Percentiles rank a stretch among this genome's conserved stretches.
Evolutionary conservation across 257 asterid species (phyloP).

Genomic region (Solanum sparsipilum): DNA sequence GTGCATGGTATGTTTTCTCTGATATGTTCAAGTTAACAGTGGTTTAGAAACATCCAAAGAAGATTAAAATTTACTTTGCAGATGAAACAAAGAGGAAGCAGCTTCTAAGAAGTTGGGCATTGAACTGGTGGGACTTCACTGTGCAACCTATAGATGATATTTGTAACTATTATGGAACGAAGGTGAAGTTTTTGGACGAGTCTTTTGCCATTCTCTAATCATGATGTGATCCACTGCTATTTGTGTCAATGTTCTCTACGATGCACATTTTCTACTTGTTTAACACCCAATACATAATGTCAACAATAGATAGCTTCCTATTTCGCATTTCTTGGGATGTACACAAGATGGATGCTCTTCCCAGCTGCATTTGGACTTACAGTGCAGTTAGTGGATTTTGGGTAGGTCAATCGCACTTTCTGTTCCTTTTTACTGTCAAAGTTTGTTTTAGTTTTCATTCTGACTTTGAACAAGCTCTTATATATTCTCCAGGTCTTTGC

Average conservation of each 20-base stretch:
- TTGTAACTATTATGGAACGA: conserved; percentile 73
- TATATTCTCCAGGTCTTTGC: conserved; percentile 45
- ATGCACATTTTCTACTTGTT: not conserved
- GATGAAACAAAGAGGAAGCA: conserved; percentile 75
- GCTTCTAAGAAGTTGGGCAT: conserved; percentile 89
- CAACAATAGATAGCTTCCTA: conserved; percentile 70
- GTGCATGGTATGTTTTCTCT: conserved; percentile 56
- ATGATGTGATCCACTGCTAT: not conserved
- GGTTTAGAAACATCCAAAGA: not conserved
- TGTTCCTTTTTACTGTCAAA: not conserved
- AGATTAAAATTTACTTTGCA: conserved; percentile 12
- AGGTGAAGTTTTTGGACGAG: conserved; percentile 31
- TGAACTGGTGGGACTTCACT: conserved; percentile 83
- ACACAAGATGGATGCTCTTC: conserved; percentile 83
- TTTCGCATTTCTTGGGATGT: conserved; percentile 90
- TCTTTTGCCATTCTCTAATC: not conserved
- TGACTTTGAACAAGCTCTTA: not conserved
- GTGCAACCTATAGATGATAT: conserved; percentile 87
- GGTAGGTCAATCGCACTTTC: conserved; percentile 37
- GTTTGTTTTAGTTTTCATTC: not conserved
- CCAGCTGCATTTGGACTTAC: conserved; percentile 78
- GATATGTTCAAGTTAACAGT: conserved; percentile 4
- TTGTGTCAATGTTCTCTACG: conserved; percentile 1
- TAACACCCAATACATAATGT: not conserved
- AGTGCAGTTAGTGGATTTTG: conserved; percentile 71